Evolutionary conservation across 1,284 basidiomycete species (phyloP).

Genomic region (Irpex sp.): DNA sequence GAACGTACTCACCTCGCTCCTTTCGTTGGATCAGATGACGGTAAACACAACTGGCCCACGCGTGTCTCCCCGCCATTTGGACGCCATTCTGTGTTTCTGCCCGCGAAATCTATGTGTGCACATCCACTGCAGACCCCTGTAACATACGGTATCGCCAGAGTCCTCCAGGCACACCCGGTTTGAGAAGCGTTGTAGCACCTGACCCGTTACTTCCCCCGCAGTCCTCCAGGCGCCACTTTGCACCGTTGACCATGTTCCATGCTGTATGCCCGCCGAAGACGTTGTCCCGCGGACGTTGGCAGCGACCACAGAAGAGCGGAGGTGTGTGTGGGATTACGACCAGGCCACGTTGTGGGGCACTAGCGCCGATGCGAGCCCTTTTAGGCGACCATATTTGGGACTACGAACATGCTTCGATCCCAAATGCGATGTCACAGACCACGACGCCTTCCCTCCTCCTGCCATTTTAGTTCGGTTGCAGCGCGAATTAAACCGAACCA

Average conservation of each 20-base stretch:
- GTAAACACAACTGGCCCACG: too few relatives aligned
- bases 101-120: too few relatives aligned
- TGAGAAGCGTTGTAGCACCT: not conserved
- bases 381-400: constrained; percentile 1
- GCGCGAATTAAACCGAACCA: not conserved
- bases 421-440: not conserved
- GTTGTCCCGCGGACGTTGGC: not conserved
- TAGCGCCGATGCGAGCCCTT: not conserved
- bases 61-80: too few relatives aligned
- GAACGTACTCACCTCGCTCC: not conserved
- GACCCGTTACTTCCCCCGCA: not conserved
- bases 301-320: too few relatives aligned
- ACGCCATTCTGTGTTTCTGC: too few relatives aligned
- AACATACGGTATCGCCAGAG: not conserved
- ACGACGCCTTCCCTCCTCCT: constrained; percentile 1
- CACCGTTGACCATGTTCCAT: not conserved
- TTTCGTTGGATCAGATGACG: too few relatives aligned
- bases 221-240: not conserved
- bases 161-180: not conserved
- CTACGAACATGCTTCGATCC: constrained; percentile 10
- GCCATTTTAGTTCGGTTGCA: constrained; percentile 1
- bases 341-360: not conserved
- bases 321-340: too few relatives aligned
- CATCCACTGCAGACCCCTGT: not conserved
- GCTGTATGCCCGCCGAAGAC: not conserved